These are phyloP conservation scores for Hypsizygus marmoreus DNA, from an alignment of 768 basidiomycete species.

Conservation along the genomic window DNA sequence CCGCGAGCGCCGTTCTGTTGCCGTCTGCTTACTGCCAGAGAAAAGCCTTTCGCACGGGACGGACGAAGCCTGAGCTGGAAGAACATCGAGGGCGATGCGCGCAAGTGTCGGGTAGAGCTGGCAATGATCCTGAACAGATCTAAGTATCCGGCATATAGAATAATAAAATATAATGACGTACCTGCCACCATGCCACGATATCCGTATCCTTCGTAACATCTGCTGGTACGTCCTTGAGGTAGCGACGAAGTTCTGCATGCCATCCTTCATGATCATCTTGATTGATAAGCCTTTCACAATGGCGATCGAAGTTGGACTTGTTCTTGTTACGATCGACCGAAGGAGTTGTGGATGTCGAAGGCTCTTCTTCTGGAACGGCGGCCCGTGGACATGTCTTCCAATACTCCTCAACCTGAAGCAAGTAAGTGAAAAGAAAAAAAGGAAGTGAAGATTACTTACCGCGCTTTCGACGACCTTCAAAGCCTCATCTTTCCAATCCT, in stretches of 20 bases:
- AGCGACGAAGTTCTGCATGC: not conserved
- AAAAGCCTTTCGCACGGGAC: conserved; percentile 22
- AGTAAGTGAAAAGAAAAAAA: conserved; percentile 3
- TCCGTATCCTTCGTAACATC: conserved; percentile 17
- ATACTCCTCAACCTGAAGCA: conserved; percentile 14
- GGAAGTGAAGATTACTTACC: conserved; percentile 4
- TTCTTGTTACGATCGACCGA: not conserved
- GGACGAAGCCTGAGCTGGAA: conserved; percentile 20
- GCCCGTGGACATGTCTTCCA: conserved; percentile 3
- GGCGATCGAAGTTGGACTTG: conserved; percentile 1
- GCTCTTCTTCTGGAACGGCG: not conserved
- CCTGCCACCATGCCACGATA: conserved; percentile 18
- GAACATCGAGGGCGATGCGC: conserved; percentile 17
- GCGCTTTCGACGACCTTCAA: conserved; percentile 11
- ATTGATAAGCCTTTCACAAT: not conserved
- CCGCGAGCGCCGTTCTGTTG: not conserved
- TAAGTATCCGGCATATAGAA: not conserved
- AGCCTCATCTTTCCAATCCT: conserved; percentile 21
- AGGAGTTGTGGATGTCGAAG: not conserved
- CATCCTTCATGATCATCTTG: conserved; percentile 4
- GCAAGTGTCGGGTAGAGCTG: conserved; percentile 16
- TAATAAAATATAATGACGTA: conserved; percentile 6
- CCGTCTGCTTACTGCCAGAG: conserved; percentile 7
- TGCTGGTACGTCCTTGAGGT: conserved; percentile 8
- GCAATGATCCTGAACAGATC: conserved; percentile 4